Conservation (phyloP, 257 asterid species). For the Eustoma russellianum region DNA sequence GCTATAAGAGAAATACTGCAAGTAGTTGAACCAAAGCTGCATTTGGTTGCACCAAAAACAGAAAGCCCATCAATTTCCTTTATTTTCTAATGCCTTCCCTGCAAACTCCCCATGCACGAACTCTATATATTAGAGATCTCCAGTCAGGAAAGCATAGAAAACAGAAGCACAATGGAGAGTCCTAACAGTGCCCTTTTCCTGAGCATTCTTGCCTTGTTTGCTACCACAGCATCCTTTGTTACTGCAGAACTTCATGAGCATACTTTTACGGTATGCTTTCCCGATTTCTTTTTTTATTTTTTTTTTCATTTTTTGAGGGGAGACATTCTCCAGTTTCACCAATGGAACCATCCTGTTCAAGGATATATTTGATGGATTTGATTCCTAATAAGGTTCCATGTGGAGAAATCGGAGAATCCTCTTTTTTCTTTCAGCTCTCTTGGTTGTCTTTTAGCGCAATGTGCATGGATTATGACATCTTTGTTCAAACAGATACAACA, state of each 20-base stretch:
- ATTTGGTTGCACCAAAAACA: background rate
- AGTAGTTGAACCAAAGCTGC: constrained; percentile 4
- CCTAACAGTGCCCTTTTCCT: constrained; percentile 5
- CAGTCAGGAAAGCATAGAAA: background rate
- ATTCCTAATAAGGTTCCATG: too few species aligned
- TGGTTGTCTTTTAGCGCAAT: too few species aligned
- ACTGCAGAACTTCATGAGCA: constrained; percentile 22
- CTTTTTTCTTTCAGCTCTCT: background rate
- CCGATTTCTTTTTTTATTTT: background rate
- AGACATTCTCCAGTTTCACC: too few species aligned
- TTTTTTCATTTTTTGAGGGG: background rate
- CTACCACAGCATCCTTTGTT: constrained; percentile 9
- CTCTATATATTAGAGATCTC: background rate
- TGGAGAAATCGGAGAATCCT: too few species aligned
- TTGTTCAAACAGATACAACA: constrained; percentile 14
- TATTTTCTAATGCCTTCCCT: background rate
- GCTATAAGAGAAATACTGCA: too few species aligned
- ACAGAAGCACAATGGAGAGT: constrained; percentile 6
- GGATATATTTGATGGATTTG: too few species aligned
- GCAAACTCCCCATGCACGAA: background rate
- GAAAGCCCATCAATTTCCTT: background rate
- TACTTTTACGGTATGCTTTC: constrained; percentile 16
- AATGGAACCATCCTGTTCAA: too few species aligned
- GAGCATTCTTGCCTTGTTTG: constrained; percentile 9
- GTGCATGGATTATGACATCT: background rate